Percentiles rank a stretch among this genome's conserved stretches.
Evolutionary conservation across 2,329 filamentous ascomycete species (phyloP).

Genomic region (Cyanodermella asteris): DNA sequence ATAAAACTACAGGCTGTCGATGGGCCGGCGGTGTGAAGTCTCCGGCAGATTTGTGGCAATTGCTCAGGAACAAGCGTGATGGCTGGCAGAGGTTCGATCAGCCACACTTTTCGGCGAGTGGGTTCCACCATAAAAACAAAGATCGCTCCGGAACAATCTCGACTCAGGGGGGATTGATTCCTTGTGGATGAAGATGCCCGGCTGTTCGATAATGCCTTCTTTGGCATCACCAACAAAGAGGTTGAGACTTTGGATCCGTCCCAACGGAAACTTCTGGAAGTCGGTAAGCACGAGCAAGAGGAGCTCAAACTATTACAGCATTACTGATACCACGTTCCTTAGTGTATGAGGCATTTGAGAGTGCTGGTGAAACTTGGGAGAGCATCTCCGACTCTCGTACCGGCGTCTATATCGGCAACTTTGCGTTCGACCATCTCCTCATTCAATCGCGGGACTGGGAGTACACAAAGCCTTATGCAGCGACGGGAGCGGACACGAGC

Average conservation of each 20-base stretch:
- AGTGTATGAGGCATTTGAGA: slow-evolving; percentile 2
- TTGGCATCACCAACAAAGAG: background rate
- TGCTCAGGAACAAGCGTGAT: background rate
- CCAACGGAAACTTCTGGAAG: slow-evolving; percentile 3
- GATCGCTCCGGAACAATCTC: no score
- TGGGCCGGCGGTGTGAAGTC: background rate
- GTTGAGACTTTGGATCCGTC: slow-evolving; percentile 3
- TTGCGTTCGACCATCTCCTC: slow-evolving; percentile 3
- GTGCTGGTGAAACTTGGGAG: slow-evolving; percentile 1
- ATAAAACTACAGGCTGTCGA: background rate
- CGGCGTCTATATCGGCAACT: slow-evolving; percentile 3
- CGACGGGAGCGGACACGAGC: slow-evolving; percentile 7
- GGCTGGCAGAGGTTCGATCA: background rate
- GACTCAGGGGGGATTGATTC: no score
- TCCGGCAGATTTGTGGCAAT: background rate
- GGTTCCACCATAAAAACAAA: background rate
- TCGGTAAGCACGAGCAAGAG: no score
- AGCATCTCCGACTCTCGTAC: no score
- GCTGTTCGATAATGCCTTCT: slow-evolving; percentile 2
- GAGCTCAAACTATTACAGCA: no score
- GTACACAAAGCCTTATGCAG: slow-evolving; percentile 1
- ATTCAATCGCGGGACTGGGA: slow-evolving; percentile 1
- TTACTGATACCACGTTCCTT: no score
- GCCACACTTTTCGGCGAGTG: background rate
- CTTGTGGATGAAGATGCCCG: slow-evolving; percentile 1